Evolutionary conservation across 1,284 basidiomycete species (phyloP).

Genomic region (Ustilago loliicola): DNA sequence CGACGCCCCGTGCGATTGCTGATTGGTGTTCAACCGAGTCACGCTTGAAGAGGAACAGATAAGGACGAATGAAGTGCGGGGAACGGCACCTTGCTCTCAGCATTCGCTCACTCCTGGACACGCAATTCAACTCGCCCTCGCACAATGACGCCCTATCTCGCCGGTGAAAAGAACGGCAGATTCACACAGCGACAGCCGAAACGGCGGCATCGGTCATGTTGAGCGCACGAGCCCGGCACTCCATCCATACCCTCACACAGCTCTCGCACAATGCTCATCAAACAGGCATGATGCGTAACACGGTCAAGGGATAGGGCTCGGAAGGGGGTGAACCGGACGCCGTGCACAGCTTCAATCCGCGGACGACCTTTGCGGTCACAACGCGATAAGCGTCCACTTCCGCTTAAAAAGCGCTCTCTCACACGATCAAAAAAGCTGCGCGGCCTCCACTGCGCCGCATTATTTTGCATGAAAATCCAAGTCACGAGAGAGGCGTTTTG

Average conservation of each 20-base stretch:
- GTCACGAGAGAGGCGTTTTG: background rate
- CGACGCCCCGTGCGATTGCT: background rate
- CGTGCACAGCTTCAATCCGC: constrained; percentile 13
- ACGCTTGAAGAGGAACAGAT: constrained; percentile 1
- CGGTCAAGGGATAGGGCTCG: no score
- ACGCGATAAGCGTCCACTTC: constrained; percentile 6
- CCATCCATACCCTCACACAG: no score
- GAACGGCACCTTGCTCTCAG: background rate
- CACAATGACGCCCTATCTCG: constrained; percentile 2
- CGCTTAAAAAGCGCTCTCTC: background rate
- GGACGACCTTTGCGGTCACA: constrained; percentile 20
- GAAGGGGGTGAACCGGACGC: no score
- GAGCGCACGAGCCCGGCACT: background rate
- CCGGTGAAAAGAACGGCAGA: constrained; percentile 4
- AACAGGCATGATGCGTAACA: no score
- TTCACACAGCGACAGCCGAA: constrained; percentile 8
- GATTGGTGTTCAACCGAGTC: constrained; percentile 16
- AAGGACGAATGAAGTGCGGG: constrained; percentile 19
- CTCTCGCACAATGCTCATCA: no score
- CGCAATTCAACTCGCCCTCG: background rate
- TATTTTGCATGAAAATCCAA: background rate
- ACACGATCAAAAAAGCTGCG: constrained; percentile 4
- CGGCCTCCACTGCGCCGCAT: constrained; percentile 21
- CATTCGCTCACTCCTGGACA: background rate
- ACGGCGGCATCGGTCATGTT: constrained; percentile 13